A percentile compares a stretch with the other conserved stretches of the same genome.
Conservation (phyloP, 306 rosid genomes). For the Fagus crenata region DNA sequence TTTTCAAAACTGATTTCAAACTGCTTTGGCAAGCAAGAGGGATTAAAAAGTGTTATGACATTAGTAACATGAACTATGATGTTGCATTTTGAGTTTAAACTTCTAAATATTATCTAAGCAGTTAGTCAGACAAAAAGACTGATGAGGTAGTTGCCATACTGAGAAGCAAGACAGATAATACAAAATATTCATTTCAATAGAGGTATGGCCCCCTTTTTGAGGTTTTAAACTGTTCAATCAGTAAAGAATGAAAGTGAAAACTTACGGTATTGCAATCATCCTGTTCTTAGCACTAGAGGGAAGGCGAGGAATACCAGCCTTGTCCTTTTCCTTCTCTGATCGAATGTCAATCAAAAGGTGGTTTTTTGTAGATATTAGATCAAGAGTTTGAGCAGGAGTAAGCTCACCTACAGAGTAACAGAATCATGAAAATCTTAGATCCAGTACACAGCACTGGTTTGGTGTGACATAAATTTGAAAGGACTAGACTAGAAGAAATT, state of each 20-base stretch:
- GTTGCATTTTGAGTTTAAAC: neutral
- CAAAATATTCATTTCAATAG: neutral
- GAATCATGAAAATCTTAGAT: slow-evolving; percentile 16
- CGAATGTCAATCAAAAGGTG: slow-evolving; percentile 69
- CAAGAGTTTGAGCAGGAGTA: slow-evolving; percentile 89
- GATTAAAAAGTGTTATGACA: no score
- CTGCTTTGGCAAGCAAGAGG: neutral
- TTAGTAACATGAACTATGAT: neutral
- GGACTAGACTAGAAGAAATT: neutral
- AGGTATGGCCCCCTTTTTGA: neutral
- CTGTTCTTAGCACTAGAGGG: slow-evolving; percentile 78
- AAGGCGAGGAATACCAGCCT: slow-evolving; percentile 86
- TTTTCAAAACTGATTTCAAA: neutral
- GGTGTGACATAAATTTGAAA: neutral
- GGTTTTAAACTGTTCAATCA: slow-evolving; percentile 1
- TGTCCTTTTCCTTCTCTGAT: slow-evolving; percentile 88
- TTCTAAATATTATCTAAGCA: neutral
- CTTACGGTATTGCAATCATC: slow-evolving; percentile 84
- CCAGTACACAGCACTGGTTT: neutral
- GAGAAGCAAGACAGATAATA: neutral
- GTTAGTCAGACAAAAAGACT: neutral
- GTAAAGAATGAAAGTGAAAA: slow-evolving; percentile 4
- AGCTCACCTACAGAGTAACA: slow-evolving; percentile 61
- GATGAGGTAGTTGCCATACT: neutral
- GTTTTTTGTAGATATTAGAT: slow-evolving; percentile 61